Conservation (phyloP, 2,329 filamentous ascomycete species). For the Epicoccum sorghinum region DNA sequence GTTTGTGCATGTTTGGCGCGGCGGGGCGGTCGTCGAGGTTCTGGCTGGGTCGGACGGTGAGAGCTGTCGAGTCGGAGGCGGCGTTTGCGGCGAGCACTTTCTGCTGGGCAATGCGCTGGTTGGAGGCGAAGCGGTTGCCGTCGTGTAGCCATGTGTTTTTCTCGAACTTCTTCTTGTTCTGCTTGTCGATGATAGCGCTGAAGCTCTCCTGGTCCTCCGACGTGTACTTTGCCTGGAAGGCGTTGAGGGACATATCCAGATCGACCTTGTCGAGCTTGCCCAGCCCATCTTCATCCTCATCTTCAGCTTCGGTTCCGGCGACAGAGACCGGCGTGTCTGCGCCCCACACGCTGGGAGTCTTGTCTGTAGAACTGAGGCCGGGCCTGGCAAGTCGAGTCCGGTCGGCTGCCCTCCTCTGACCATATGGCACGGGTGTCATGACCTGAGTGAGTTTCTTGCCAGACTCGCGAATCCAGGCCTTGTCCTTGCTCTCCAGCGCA, state of each 20-base stretch:
- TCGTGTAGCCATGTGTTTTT: constrained; percentile 90
- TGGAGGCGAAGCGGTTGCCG: constrained; percentile 77
- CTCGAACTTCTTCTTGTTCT: constrained; percentile 82
- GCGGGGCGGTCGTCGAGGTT: constrained; percentile 76
- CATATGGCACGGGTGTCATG: constrained; percentile 76
- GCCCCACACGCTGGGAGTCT: constrained; percentile 69
- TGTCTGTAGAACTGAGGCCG: constrained; percentile 37
- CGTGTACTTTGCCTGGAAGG: constrained; percentile 92
- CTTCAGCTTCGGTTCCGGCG: constrained; percentile 42
- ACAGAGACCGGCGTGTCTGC: constrained; percentile 75
- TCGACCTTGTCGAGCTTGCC: constrained; percentile 64
- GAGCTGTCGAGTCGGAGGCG: constrained; percentile 48
- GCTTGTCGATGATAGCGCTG: constrained; percentile 86
- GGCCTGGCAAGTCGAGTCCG: constrained; percentile 27
- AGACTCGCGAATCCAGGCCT: constrained; percentile 84
- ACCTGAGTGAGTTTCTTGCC: constrained; percentile 68
- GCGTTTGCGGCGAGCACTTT: constrained; percentile 68
- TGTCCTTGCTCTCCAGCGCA: constrained; percentile 84
- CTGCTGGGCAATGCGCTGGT: constrained; percentile 68
- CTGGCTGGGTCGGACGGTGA: constrained; percentile 58
- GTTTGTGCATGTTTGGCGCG: constrained; percentile 74
- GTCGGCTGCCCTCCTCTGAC: constrained; percentile 44
- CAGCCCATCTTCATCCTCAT: constrained; percentile 34
- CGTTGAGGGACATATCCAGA: constrained; percentile 77
- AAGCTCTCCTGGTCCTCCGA: constrained; percentile 98